Evolutionary conservation across 169 alveolate genomes (phyloP).

Genomic region (Eimeria praecox): DNA sequence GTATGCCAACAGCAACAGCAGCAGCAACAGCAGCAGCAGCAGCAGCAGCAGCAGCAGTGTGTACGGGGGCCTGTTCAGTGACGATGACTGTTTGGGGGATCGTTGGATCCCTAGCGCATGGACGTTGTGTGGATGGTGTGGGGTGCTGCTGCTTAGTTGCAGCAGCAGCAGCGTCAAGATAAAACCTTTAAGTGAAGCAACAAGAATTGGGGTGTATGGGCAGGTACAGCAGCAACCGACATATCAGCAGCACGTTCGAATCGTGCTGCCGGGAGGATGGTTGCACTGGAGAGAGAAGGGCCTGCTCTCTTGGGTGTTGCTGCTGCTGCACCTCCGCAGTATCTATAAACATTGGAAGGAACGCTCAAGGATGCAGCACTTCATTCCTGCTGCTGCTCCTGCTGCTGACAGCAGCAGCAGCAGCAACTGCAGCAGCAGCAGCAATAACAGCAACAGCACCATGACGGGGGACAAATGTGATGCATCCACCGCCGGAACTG

Average conservation of each 20-base stretch:
- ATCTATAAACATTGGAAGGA: slow-evolving; percentile 51
- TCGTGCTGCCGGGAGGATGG: slow-evolving; percentile 74
- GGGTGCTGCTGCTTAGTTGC: slow-evolving; percentile 32
- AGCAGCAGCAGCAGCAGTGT: slow-evolving; percentile 16
- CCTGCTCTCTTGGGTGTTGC: slow-evolving; percentile 67
- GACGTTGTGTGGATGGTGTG: slow-evolving; percentile 27
- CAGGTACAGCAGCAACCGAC: slow-evolving; percentile 31
- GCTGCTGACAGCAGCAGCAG: not conserved
- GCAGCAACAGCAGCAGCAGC: slow-evolving; percentile 46
- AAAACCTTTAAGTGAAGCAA: slow-evolving; percentile 61
- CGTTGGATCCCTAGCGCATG: slow-evolving; percentile 25
- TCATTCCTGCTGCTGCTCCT: not conserved
- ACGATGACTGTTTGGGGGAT: not conserved
- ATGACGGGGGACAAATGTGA: not conserved
- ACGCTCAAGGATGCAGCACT: not conserved
- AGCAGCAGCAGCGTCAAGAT: slow-evolving; percentile 52
- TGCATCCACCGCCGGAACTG: not conserved
- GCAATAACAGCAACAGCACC: slow-evolving; percentile 32
- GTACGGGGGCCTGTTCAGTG: not conserved
- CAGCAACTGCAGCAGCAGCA: slow-evolving; percentile 37
- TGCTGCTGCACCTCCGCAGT: slow-evolving; percentile 60
- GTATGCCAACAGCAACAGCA: slow-evolving; percentile 15
- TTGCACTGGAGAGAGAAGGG: slow-evolving; percentile 77
- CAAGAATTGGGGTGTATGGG: slow-evolving; percentile 54
- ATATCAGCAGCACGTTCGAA: slow-evolving; percentile 73